A percentile compares a stretch with the other conserved stretches of the same genome.
Conservation (phyloP, 306 rosid genomes). For the Cucurbita pepo region DNA sequence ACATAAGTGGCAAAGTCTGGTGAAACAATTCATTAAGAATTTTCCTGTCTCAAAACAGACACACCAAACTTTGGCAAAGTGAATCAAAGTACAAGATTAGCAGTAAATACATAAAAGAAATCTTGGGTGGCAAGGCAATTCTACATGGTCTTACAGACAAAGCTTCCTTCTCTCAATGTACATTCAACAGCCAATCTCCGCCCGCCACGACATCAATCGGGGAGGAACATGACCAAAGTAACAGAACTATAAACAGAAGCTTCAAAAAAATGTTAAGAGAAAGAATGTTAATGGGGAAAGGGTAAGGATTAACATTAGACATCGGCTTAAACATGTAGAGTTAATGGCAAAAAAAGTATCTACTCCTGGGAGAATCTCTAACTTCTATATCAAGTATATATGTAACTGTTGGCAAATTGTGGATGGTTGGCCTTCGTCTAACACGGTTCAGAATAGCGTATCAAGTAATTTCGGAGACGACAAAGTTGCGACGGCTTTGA, state of each 20-base stretch:
- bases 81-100: slow-evolving; percentile 3
- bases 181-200: slow-evolving; percentile 1
- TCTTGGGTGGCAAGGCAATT: slow-evolving; percentile 7
- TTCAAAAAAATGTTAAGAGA: slow-evolving; percentile 16
- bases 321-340: slow-evolving; percentile 19
- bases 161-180: slow-evolving; percentile 2
- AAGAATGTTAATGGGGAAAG: slow-evolving; percentile 18
- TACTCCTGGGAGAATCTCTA: slow-evolving; percentile 10
- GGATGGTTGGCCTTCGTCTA: slow-evolving; percentile 24
- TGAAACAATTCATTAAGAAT: not conserved
- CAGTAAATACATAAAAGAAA: slow-evolving; percentile 5
- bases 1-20: not conserved
- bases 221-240: slow-evolving; percentile 21
- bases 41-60: not conserved
- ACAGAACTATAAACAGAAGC: slow-evolving; percentile 23
- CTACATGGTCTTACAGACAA: slow-evolving; percentile 8
- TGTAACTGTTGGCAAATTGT: slow-evolving; percentile 7
- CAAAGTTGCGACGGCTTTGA: slow-evolving; percentile 53
- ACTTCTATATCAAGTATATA: slow-evolving; percentile 9
- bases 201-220: not conserved
- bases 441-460: slow-evolving; percentile 35
- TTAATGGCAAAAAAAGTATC: slow-evolving; percentile 4
- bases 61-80: not conserved
- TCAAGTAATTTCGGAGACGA: slow-evolving; percentile 52
- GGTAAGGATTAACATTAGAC: slow-evolving; percentile 20